Conservation (phyloP, 441 rosid species). For the Metrosideros polymorpha region DNA sequence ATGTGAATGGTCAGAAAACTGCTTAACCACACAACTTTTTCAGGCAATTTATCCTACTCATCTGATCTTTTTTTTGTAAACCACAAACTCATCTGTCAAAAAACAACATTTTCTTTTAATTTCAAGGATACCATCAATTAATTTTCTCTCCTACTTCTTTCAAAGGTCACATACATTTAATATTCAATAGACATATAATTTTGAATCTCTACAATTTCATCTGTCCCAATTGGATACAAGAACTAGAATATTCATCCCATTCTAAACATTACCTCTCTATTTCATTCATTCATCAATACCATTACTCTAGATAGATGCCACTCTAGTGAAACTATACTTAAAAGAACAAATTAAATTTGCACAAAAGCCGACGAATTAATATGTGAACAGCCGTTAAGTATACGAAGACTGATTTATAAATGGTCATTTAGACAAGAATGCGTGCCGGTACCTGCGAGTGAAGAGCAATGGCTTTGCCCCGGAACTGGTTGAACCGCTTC, state of each 20-base stretch:
- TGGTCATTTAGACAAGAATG: background rate
- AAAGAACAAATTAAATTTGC: background rate
- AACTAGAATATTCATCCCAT: background rate
- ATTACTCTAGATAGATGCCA: background rate
- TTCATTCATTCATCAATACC: background rate
- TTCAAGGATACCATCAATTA: background rate
- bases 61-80: background rate
- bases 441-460: constrained; percentile 63
- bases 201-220: background rate
- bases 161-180: background rate
- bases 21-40: background rate
- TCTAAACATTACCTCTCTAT: background rate
- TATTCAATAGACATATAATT: background rate
- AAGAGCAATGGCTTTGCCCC: constrained; percentile 97
- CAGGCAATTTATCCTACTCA: background rate
- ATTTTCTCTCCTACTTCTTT: background rate
- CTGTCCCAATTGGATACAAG: background rate
- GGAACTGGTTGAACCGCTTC: constrained; percentile 78
- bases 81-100: background rate
- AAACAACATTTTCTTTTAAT: background rate
- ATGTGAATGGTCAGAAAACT: background rate
- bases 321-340: background rate
- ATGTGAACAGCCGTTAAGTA: background rate
- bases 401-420: background rate
- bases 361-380: background rate